phyloP scores from a whole-genome alignment of 2,329 filamentous ascomycete species.

The Alternaria sp. region DNA sequence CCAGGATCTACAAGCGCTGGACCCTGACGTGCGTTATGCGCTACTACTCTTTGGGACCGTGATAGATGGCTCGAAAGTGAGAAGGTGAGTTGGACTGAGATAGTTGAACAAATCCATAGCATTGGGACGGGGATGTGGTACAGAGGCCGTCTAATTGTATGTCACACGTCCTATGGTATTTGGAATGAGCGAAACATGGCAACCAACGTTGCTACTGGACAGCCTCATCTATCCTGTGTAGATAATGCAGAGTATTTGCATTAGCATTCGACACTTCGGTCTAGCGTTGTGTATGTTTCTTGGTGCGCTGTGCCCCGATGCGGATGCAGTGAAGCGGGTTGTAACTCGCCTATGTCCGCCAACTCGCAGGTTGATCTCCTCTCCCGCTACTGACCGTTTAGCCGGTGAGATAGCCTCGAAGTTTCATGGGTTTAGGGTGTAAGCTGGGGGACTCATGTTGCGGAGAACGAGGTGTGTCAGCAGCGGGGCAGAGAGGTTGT shows the following conservation, averaged over 20 bases:
- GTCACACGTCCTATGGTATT: neutral
- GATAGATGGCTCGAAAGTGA: neutral
- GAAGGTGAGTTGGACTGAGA: neutral
- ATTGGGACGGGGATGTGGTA: neutral
- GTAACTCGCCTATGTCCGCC: slow-evolving; percentile 14
- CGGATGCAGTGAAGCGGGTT: neutral
- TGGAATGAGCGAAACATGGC: neutral
- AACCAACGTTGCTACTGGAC: neutral
- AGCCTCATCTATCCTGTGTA: neutral
- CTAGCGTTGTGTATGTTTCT: slow-evolving; percentile 6
- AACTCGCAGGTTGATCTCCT: neutral
- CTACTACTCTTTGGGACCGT: slow-evolving; percentile 2
- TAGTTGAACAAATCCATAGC: neutral
- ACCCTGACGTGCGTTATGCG: slow-evolving; percentile 10
- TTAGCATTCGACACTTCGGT: slow-evolving; percentile 22
- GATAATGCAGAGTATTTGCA: slow-evolving; percentile 5
- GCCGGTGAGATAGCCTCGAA: slow-evolving; percentile 2
- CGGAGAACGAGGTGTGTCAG: slow-evolving; percentile 24
- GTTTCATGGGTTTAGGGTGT: neutral
- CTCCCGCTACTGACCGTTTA: slow-evolving; percentile 10
- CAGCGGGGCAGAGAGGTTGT: slow-evolving; percentile 17
- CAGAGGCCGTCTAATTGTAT: neutral
- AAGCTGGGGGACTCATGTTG: slow-evolving; percentile 14
- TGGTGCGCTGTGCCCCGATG: neutral
- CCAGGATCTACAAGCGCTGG: slow-evolving; percentile 1